Conservation (phyloP, 768 basidiomycete species). For the Boletales sp. region DNA sequence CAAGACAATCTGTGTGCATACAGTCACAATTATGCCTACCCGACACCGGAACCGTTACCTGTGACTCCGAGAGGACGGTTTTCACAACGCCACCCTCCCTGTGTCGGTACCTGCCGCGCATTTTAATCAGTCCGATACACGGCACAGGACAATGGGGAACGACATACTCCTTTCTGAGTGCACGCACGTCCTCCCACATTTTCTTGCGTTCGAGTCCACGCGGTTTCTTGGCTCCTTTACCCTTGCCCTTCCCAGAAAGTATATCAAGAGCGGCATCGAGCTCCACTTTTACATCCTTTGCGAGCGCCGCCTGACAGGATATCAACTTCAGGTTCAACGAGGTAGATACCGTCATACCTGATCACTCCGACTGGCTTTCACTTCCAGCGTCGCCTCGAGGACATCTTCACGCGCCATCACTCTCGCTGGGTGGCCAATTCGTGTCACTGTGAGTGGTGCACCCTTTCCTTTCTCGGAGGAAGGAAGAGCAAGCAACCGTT, state of each 20-base stretch:
- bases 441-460: slow-evolving; percentile 55
- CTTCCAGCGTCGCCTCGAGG: slow-evolving; percentile 66
- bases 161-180: slow-evolving; percentile 84
- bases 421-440: slow-evolving; percentile 95
- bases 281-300: slow-evolving; percentile 87
- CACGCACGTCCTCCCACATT: slow-evolving; percentile 84
- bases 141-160: not conserved
- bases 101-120: slow-evolving; percentile 66
- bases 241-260: slow-evolving; percentile 73
- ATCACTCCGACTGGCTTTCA: slow-evolving; percentile 69
- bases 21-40: not conserved
- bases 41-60: slow-evolving; percentile 38
- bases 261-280: slow-evolving; percentile 63
- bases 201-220: slow-evolving; percentile 73
- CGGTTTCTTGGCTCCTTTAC: slow-evolving; percentile 66
- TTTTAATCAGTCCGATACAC: not conserved
- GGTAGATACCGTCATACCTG: slow-evolving; percentile 39
- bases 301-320: slow-evolving; percentile 63
- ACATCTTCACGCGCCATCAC: slow-evolving; percentile 72
- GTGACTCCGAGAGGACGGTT: slow-evolving; percentile 74
- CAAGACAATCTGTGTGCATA: slow-evolving; percentile 61
- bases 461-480: slow-evolving; percentile 43
- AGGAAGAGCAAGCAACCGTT: slow-evolving; percentile 71
- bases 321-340: not conserved
- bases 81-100: slow-evolving; percentile 83